Conservation (phyloP, 139 green algal species). For the Trebouxia sp. region DNA sequence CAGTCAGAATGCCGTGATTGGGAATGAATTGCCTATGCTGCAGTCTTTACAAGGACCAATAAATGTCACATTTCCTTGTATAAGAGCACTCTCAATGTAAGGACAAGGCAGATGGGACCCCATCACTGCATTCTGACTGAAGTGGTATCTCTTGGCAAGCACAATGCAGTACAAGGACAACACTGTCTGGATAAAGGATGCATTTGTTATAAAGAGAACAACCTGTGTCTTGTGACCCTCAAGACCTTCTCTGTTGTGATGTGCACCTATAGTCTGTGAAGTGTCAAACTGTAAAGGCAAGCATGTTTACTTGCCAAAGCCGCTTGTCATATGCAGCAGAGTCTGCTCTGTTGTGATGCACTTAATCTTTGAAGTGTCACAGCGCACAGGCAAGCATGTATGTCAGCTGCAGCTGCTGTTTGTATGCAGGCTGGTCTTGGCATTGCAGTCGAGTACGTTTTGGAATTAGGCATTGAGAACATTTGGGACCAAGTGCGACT, state of each 20-base stretch:
- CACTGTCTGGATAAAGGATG: too few species aligned
- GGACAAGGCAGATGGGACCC: too few species aligned
- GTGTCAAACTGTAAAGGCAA: not conserved
- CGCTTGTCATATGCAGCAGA: not conserved
- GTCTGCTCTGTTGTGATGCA: not conserved
- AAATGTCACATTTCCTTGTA: not conserved
- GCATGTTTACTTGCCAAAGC: not conserved
- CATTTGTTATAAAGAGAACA: too few species aligned
- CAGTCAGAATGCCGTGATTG: not conserved
- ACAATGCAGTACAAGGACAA: too few species aligned
- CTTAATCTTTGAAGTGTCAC: not conserved
- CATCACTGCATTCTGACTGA: too few species aligned
- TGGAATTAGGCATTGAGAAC: conserved; percentile 47
- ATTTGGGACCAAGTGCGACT: conserved; percentile 53
- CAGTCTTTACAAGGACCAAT: not conserved
- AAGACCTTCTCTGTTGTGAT: too few species aligned
- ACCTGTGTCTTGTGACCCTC: too few species aligned
- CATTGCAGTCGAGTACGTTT: conserved; percentile 54
- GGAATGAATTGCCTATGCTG: not conserved
- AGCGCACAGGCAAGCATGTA: not conserved
- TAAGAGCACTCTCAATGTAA: not conserved
- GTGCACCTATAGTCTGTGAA: not conserved
- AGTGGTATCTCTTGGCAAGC: too few species aligned
- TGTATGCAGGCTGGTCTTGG: conserved; percentile 56
- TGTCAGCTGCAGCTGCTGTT: not conserved